Percentiles rank a stretch among this genome's conserved stretches.
Conservation (phyloP, 2,329 filamentous ascomycete species). For the Amesomyces nigricolor region DNA sequence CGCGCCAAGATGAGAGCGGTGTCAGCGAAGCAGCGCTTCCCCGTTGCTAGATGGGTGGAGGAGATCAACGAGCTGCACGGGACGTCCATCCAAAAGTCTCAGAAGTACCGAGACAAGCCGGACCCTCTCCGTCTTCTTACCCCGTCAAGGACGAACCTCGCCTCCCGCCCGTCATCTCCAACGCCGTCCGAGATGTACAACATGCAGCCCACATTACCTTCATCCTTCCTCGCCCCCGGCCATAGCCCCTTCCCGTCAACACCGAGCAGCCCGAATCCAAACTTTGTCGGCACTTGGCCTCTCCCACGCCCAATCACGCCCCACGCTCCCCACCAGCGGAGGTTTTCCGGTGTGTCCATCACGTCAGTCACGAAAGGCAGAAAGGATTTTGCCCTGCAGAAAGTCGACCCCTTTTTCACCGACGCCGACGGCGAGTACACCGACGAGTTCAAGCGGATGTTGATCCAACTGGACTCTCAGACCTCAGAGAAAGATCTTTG, state of each 20-base stretch:
- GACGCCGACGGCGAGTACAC: conserved; percentile 58
- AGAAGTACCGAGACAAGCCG: conserved; percentile 27
- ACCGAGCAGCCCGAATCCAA: conserved; percentile 4
- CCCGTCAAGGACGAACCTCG: conserved; percentile 5
- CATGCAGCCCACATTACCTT: conserved; percentile 3
- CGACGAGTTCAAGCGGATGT: conserved; percentile 49
- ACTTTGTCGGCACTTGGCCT: conserved; percentile 4
- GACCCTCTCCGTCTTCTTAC: conserved; percentile 8
- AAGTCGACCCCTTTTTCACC: conserved; percentile 61
- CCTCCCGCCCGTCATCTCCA: conserved; percentile 11
- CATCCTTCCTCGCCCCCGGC: conserved; percentile 13
- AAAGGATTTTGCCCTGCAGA: conserved; percentile 56
- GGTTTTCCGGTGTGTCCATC: conserved; percentile 46
- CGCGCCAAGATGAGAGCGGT: conserved; percentile 58
- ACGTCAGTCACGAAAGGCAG: conserved; percentile 55
- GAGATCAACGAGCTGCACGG: conserved; percentile 56
- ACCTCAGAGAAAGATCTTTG: conserved; percentile 55
- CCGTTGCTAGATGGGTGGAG: conserved; percentile 62
- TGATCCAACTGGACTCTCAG: conserved; percentile 47
- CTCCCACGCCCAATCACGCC: conserved; percentile 14
- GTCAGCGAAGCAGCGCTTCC: conserved; percentile 59
- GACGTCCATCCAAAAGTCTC: conserved; percentile 48
- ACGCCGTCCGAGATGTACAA: conserved; percentile 13
- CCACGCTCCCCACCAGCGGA: conserved; percentile 19
- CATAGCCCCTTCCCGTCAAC: neutral